Base-by-base conservation (phyloP, 495 filamentous ascomycete species). In the Penicillium paxilli region DNA sequence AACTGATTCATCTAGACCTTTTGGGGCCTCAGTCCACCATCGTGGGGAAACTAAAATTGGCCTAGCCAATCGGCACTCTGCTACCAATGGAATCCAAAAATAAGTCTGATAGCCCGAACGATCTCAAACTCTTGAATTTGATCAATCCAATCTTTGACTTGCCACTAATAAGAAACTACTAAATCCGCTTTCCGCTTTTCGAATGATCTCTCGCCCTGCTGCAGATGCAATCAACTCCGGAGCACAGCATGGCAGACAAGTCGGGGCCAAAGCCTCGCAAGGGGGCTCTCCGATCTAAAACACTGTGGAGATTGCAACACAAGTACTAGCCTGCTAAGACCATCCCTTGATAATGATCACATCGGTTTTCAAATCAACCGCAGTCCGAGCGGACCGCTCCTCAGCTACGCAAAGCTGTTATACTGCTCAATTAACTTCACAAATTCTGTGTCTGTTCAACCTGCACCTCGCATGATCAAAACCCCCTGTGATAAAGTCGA, bases 341-440 rank as follows among this genome's bases (percentile, higher is more conserved):
- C n/a, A 55, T 44, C 59, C 58, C 52, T 65, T 65, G 62, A 59
- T 47, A n/a, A 21, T 8, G 19, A 25, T 47, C 44, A 51, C 44
- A n/a, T 11, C 23, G 38, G 37, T 64, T 62, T 30, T 3, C 21
- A 65, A 62, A 33, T 44, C 33, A 40, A 42, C 59, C 19, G 52
- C 48, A 42, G 47, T 57, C 49, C 40, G 44, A 37, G 49, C 53
- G n/a, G 23, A 46, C 7, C 46, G 24, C 37, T 21, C 33, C 45
- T n/a, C n/a, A n/a, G 17, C 40, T 40, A 9, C 21, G 47, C 30
- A 28, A 23, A 35, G 30, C n/a, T 19, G 22, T 1, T 9, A 52
- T 24, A 4, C 5, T 19, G n/a, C 12, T 46, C 14, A 17, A 24
- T 22, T 11, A 30, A 12, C 20, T 28, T 19, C 17, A 3, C 22